phyloP scores from a whole-genome alignment of 768 basidiomycete species.

The Udeniomyces megalosporus region DNA sequence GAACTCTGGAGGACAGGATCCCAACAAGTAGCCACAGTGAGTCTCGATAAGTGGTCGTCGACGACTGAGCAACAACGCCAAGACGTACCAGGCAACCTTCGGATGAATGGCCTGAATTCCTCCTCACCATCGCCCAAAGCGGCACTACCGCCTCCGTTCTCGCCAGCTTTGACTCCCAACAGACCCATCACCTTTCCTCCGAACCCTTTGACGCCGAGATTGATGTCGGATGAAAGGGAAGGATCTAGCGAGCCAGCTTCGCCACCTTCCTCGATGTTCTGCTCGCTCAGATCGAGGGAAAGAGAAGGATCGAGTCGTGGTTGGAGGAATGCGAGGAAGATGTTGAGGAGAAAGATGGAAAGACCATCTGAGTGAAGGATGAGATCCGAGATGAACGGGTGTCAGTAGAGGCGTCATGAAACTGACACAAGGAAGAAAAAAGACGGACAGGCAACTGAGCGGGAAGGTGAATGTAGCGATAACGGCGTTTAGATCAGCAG shows the following conservation, averaged over 20 bases:
- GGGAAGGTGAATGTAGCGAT: conserved; percentile 41
- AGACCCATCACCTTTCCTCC: conserved; percentile 22
- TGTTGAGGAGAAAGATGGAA: conserved; percentile 88
- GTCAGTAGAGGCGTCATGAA: too few species aligned
- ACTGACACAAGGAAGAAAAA: background rate
- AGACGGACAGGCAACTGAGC: conserved; percentile 37
- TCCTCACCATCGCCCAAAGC: conserved; percentile 48
- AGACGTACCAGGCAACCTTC: conserved; percentile 51
- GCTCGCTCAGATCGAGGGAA: conserved; percentile 79
- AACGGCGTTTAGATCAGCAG: background rate
- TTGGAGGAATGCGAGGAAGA: conserved; percentile 91
- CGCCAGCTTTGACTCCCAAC: conserved; percentile 26
- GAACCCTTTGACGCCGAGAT: background rate
- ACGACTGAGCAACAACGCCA: background rate
- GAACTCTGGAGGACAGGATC: conserved; percentile 25
- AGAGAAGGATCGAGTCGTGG: conserved; percentile 95
- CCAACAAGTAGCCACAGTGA: background rate
- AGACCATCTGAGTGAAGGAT: conserved; percentile 47
- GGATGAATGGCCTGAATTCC: conserved; percentile 92
- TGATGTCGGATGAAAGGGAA: background rate
- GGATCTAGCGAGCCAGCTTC: conserved; percentile 24
- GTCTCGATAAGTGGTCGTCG: background rate
- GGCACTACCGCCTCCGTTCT: background rate
- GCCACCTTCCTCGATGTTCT: conserved; percentile 89
- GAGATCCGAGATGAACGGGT: too few species aligned